Evolutionary conservation across 1,139 yeast species (phyloP).

Genomic region (Suhomyces atakaporum): DNA sequence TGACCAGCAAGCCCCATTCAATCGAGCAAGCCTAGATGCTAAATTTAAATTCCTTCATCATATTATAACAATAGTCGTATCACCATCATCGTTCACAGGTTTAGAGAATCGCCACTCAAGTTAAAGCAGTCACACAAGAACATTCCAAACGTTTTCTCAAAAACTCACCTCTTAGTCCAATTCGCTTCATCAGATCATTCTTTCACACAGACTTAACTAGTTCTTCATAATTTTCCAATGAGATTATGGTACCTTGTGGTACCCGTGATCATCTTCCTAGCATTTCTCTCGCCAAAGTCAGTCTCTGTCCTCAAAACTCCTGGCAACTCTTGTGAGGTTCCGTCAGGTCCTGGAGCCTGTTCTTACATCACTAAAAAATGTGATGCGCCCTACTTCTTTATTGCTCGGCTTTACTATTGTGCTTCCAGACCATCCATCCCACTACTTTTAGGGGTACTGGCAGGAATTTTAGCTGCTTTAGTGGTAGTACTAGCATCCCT

Average conservation of each 20-base stretch:
- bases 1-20: too few species aligned
- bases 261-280: conserved; percentile 1
- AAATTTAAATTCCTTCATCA: too few species aligned
- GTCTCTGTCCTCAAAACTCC: background rate
- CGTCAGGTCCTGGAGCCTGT: conserved; percentile 19
- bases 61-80: too few species aligned
- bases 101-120: too few species aligned
- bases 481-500: conserved; percentile 26
- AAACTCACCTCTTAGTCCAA: background rate
- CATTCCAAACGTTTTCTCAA: too few species aligned
- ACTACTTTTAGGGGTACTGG: conserved; percentile 17
- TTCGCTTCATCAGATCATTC: background rate
- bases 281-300: conserved; percentile 1
- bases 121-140: too few species aligned
- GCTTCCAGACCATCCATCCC: conserved; percentile 17
- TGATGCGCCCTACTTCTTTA: conserved; percentile 25
- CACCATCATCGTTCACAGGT: too few species aligned
- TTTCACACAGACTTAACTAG: too few species aligned
- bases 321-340: conserved; percentile 7
- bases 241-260: conserved; percentile 4
- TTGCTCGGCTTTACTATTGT: conserved; percentile 34
- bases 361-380: conserved; percentile 25
- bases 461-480: conserved; percentile 20
- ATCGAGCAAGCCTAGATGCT: too few species aligned
- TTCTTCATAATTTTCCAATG: too few species aligned